Base-by-base conservation (phyloP, 2,329 filamentous ascomycete genomes). In the Neonectria neomacrospora region DNA sequence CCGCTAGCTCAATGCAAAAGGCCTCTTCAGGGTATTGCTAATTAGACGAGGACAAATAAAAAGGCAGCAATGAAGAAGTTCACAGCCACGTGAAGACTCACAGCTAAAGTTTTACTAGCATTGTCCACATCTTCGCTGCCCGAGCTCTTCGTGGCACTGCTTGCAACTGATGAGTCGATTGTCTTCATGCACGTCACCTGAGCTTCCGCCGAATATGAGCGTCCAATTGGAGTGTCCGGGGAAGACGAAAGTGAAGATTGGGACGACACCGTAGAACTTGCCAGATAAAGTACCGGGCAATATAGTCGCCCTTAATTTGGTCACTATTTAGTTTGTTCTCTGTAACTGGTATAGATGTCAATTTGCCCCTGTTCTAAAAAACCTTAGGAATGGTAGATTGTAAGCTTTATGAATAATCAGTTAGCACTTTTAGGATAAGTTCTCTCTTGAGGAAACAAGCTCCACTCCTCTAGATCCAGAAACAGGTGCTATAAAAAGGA, bases 101-200 rank as follows among this genome's bases (percentile, higher is more conserved):
- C 1, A 8, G 8, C 18, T 32, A 50, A 30, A 14, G 22, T 39
- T 8, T 12, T 12, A 10, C 42, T 16, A 5, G 20, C 16, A 22
- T 37, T 50, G 18, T 57, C 23, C 3, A 42, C 22, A 39, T 50
- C 32, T 3, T 50, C 23, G 14, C 32, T 57, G 5, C 54, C 54
- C 3, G 32, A 34, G 23, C 44, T 57, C 22, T 50, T 39, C 11
- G 54, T 57, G 12, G 11, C 14, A 11, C 50, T 39, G 28, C 14
- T 50, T 37, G 14, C 44, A 26, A 20, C 32, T 30, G 42, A 50
- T 16, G 26, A 26, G 18, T 23, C 20, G 2, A 57, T 26, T 20
- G 47, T 39, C 54, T 66, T 64, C 48, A 66, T 61, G 41, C 64
- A 66, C 1, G 58, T 64, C 54, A 66, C 55, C 26, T 64, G 64